Percentiles rank a stretch among this genome's conserved stretches.
These are phyloP conservation scores for Rhizopus sp. DNA, from an alignment of 371 early-diverging fungal genomes.

Conservation along the genomic window DNA sequence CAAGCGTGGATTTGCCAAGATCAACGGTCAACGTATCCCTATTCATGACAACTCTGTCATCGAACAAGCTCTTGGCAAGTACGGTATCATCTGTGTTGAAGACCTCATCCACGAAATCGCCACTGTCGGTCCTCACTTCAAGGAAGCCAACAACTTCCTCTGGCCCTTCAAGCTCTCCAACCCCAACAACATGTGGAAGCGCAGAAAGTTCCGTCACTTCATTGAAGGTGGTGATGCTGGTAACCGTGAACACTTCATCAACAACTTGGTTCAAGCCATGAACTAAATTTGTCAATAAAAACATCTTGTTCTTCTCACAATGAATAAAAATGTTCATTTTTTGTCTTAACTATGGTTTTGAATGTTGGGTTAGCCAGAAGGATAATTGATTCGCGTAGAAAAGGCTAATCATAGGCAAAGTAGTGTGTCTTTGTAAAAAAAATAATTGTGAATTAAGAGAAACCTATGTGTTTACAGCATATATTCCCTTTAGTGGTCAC, in stretches of 20 bases:
- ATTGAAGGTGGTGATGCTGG: constrained; percentile 97
- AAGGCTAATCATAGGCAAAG: no score
- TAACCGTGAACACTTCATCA: constrained; percentile 95
- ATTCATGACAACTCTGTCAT: constrained; percentile 94
- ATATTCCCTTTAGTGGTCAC: no score
- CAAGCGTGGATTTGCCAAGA: constrained; percentile 98
- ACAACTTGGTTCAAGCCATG: constrained; percentile 79
- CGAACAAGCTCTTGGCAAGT: constrained; percentile 91
- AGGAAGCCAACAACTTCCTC: constrained; percentile 91
- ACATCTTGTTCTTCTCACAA: background rate
- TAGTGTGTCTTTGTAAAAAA: no score
- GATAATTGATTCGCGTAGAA: no score
- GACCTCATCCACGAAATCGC: constrained; percentile 97
- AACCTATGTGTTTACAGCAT: no score
- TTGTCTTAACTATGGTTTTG: no score
- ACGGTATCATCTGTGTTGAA: constrained; percentile 95
- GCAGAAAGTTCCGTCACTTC: constrained; percentile 94
- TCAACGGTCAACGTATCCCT: constrained; percentile 92
- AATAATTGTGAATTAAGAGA: no score
- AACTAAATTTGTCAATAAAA: constrained; percentile 1
- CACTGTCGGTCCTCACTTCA: constrained; percentile 91
- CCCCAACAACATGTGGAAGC: constrained; percentile 94
- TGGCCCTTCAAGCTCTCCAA: constrained; percentile 98
- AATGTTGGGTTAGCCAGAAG: no score
- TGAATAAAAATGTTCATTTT: background rate